A percentile compares a stretch with the other conserved stretches of the same genome.
Evolutionary conservation across 805 yeast species (phyloP).

Genomic region (Ogataea pignaliae): DNA sequence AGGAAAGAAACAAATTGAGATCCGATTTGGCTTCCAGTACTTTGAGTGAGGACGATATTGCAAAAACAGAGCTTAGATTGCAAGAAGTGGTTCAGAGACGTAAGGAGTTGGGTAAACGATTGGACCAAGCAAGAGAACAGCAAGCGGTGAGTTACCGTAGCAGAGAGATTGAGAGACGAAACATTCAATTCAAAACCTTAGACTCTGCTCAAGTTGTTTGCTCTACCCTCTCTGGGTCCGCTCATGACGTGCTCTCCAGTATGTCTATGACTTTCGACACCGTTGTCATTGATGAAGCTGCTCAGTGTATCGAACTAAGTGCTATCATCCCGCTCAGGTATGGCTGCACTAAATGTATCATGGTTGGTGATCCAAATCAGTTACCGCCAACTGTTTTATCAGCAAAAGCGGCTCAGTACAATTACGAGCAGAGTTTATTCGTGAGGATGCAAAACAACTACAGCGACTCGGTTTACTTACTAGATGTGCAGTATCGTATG

Average conservation of each 20-base stretch:
- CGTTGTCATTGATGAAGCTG: conserved; percentile 94
- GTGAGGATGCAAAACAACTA: conserved; percentile 82
- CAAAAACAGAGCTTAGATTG: conserved; percentile 43
- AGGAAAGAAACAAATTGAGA: conserved; percentile 54
- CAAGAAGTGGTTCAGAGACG: conserved; percentile 57
- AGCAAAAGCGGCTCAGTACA: conserved; percentile 71
- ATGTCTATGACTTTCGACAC: conserved; percentile 79
- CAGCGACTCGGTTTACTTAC: conserved; percentile 57
- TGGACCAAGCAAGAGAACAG: conserved; percentile 77
- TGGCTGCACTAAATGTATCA: conserved; percentile 84
- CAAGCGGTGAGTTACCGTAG: conserved; percentile 65
- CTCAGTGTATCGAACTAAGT: conserved; percentile 92
- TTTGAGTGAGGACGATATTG: conserved; percentile 39
- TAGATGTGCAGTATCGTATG: conserved; percentile 96
- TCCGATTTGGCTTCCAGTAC: conserved; percentile 26
- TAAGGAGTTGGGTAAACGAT: conserved; percentile 63
- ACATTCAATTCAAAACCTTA: conserved; percentile 67
- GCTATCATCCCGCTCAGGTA: conserved; percentile 88
- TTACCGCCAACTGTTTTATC: conserved; percentile 95
- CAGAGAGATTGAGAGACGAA: conserved; percentile 72
- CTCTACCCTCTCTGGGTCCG: conserved; percentile 89
- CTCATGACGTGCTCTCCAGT: conserved; percentile 77
- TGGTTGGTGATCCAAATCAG: conserved; percentile 99
- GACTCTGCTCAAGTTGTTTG: conserved; percentile 81
- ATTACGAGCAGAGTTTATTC: conserved; percentile 88